Percentiles rank a stretch among this genome's conserved stretches.
These are phyloP conservation scores for Globisporangium nodosum DNA, from an alignment of 352 stramenopile species.

Conservation along the genomic window DNA sequence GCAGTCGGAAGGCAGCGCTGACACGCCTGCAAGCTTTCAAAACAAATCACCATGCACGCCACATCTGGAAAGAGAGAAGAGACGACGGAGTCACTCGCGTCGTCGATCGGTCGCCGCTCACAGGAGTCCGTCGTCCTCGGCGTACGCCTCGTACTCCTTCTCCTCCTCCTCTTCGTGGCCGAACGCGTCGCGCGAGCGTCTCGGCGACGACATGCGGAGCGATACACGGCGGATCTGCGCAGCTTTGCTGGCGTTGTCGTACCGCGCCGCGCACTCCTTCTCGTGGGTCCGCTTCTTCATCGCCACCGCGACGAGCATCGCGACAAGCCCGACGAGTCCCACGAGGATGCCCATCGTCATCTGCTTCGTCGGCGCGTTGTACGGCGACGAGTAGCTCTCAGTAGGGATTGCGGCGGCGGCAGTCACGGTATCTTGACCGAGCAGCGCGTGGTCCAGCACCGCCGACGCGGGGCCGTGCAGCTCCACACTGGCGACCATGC, in stretches of 20 bases:
- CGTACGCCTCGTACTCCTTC: constrained; percentile 37
- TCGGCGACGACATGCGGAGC: constrained; percentile 44
- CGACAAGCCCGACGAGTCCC: constrained; percentile 44
- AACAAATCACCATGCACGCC: no score
- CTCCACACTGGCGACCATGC: constrained; percentile 8
- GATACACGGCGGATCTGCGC: constrained; percentile 74
- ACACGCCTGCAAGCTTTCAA: no score
- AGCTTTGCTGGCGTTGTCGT: constrained; percentile 51
- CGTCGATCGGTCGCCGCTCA: constrained; percentile 17
- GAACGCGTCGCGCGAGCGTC: constrained; percentile 3
- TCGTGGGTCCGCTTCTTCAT: constrained; percentile 63
- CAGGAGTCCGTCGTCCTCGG: constrained; percentile 55
- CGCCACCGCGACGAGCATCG: constrained; percentile 56
- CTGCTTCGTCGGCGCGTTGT: constrained; percentile 55
- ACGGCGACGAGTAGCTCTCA: constrained; percentile 5
- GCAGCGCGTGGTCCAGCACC: background rate
- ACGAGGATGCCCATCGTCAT: constrained; percentile 53
- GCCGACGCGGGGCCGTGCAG: background rate
- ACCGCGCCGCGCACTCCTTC: constrained; percentile 35
- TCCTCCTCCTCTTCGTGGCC: constrained; percentile 35
- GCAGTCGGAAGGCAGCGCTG: no score
- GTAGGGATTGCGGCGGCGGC: background rate
- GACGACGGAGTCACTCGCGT: background rate
- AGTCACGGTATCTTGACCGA: background rate
- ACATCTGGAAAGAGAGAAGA: no score